Percentiles rank a stretch among this genome's conserved stretches.
These are phyloP conservation scores for Solanum rostratum DNA, from an alignment of 257 asterid genomes.

Conservation along the genomic window DNA sequence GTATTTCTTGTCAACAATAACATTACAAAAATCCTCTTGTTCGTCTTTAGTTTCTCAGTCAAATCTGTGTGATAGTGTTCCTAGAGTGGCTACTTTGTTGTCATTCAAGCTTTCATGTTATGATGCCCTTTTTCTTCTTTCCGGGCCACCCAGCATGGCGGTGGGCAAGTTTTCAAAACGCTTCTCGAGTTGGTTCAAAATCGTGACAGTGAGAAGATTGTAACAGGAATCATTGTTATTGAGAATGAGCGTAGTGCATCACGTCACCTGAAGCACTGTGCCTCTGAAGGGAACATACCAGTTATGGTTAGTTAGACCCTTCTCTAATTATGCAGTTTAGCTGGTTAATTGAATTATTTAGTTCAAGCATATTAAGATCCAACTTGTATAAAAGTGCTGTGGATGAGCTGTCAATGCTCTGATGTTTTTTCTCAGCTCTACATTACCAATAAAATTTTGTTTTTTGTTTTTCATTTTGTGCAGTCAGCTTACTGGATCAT, in stretches of 20 bases:
- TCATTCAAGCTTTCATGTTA: background rate
- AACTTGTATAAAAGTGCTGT: background rate
- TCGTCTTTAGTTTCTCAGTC: background rate
- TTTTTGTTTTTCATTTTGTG: conserved; percentile 7
- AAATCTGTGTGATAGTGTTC: background rate
- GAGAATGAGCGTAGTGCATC: conserved; percentile 43
- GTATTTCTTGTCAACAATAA: background rate
- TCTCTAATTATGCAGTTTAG: background rate
- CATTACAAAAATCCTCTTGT: background rate
- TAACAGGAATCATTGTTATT: conserved; percentile 39
- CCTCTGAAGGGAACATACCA: conserved; percentile 48
- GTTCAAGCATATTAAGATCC: background rate
- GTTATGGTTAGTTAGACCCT: conserved; percentile 34
- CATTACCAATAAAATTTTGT: background rate
- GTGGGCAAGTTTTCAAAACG: conserved; percentile 63
- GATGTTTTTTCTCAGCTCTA: background rate
- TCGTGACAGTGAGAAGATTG: conserved; percentile 44
- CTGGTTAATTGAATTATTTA: background rate
- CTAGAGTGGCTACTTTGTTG: background rate
- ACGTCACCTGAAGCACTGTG: conserved; percentile 75
- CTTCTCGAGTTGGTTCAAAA: conserved; percentile 49
- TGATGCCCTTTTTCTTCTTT: conserved; percentile 5
- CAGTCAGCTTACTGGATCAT: conserved; percentile 68
- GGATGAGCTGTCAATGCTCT: background rate
- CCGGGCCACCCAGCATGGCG: conserved; percentile 52